Evolutionary conservation across 495 filamentous ascomycete genomes (phyloP), one percentile per base, ranked within the genome.

Genomic region (Darksidea phi): DNA sequence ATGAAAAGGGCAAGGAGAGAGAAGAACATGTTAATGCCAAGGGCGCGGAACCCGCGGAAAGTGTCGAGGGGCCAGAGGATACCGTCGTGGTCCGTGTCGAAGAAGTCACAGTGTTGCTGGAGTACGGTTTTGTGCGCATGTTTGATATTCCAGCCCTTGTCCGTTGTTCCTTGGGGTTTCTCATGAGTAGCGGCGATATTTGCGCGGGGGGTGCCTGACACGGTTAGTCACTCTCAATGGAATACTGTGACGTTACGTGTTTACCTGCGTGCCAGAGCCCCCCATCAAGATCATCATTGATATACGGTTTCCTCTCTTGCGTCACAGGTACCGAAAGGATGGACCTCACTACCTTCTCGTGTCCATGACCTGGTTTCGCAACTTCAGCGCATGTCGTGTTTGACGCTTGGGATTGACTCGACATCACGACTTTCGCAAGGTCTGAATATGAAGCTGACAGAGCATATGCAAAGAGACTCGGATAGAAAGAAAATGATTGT

Each of bases 91-190:
- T 82, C 77, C 23, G 64, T 61, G 64, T 82, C 81, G 71, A 75
- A 85, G 72, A 82, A 84, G 54, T 73, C 70, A 59, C 77, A 67
- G 68, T 84, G 82, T 63, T 82, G 81, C 64, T 82, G 80, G 4
- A 83, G 72, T 17, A 78, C 77, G 1, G 74, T 66, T 62, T 58
- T 53, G 48, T 58, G 53, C 1, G 53, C 50, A 32, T 64, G 53
- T 2, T 49, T n/a, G 10, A 6, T 28, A n/a, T 53, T 20, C 60
- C 60, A 64, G 23, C 24, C 21, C 13, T 52, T 21, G 28, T 45
- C 18, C 1, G 60, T 64, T 48, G 60, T 64, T 6, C 60, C 60
- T 7, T 57, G 10, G 10, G 60, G 60, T 1, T 6, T 1, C 32
- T 48, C 2, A 4, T 28, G 5, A 13, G 59, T 56, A 2, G 53